Conservation (phyloP, 1,284 basidiomycete genomes). For the Fistulinella cinereoalba region DNA sequence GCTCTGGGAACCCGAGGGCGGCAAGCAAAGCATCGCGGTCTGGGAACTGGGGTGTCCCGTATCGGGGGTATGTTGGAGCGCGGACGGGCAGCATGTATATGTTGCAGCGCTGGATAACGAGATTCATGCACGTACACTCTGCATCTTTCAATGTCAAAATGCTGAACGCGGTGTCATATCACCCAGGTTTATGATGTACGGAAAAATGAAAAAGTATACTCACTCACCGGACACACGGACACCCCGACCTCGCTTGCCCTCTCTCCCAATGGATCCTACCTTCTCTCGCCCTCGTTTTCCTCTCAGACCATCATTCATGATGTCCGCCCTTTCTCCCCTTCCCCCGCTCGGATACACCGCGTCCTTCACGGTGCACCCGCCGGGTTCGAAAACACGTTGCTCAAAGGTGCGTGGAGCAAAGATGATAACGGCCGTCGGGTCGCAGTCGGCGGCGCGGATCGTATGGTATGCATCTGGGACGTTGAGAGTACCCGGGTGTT, state of each 20-base stretch:
- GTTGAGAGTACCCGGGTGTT: constrained; percentile 80
- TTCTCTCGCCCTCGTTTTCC: constrained; percentile 86
- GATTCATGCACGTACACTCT: constrained; percentile 68
- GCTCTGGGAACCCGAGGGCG: constrained; percentile 84
- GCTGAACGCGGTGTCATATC: constrained; percentile 2
- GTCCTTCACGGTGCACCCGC: constrained; percentile 81
- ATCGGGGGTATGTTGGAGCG: constrained; percentile 90
- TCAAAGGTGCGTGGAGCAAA: constrained; percentile 79
- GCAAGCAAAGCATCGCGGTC: constrained; percentile 72
- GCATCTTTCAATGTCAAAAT: not conserved
- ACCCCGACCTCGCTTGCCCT: constrained; percentile 87
- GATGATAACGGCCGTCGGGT: constrained; percentile 71
- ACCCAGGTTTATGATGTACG: constrained; percentile 81
- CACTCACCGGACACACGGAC: constrained; percentile 79
- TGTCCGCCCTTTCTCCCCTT: constrained; percentile 85
- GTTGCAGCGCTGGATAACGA: constrained; percentile 92
- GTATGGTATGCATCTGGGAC: constrained; percentile 92
- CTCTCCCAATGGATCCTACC: constrained; percentile 81
- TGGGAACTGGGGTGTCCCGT: constrained; percentile 86
- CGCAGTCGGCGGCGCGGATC: constrained; percentile 77
- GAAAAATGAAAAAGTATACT: constrained; percentile 74
- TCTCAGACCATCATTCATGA: constrained; percentile 87
- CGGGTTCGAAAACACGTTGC: constrained; percentile 84
- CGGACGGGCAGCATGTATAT: constrained; percentile 82
- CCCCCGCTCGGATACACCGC: constrained; percentile 76